These are phyloP conservation scores for Monilinia fructigena DNA, from an alignment of 2,329 filamentous ascomycete species.

Conservation along the genomic window DNA sequence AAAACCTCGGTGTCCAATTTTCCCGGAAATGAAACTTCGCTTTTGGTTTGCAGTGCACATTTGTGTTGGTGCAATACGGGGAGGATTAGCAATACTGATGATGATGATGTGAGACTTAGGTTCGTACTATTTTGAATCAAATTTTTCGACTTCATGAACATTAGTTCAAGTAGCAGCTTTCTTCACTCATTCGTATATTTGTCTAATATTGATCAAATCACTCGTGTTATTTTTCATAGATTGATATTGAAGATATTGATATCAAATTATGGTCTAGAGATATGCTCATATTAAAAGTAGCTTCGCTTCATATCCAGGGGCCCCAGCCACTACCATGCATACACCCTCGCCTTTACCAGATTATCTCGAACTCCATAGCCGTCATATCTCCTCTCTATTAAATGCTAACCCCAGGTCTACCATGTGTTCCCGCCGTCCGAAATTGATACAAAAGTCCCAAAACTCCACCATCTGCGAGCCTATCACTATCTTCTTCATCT, in stretches of 20 bases:
- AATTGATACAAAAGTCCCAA: conserved; percentile 67
- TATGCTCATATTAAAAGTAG: background rate
- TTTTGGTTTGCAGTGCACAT: too few relatives aligned
- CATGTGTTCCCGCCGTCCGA: conserved; percentile 58
- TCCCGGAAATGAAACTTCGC: too few relatives aligned
- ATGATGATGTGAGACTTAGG: background rate
- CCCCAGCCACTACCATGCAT: background rate
- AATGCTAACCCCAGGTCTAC: conserved; percentile 43
- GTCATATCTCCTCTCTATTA: conserved; percentile 25
- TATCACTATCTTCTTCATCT: conserved; percentile 48
- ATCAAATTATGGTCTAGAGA: background rate
- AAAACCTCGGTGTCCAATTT: background rate
- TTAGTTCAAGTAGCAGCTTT: background rate
- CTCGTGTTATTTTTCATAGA: background rate
- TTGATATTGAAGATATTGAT: conserved; percentile 1
- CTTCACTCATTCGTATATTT: background rate
- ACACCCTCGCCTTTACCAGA: conserved; percentile 2
- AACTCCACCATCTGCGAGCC: conserved; percentile 54
- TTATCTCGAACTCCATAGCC: conserved; percentile 16
- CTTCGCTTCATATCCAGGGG: conserved; percentile 14
- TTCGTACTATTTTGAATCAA: background rate
- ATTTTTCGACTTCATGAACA: background rate
- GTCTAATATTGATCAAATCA: background rate
- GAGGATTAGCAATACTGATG: background rate
- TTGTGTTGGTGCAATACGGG: too few relatives aligned